Evolutionary conservation across 257 asterid genomes (phyloP).

Genomic region (Solanum raphanifolium): DNA sequence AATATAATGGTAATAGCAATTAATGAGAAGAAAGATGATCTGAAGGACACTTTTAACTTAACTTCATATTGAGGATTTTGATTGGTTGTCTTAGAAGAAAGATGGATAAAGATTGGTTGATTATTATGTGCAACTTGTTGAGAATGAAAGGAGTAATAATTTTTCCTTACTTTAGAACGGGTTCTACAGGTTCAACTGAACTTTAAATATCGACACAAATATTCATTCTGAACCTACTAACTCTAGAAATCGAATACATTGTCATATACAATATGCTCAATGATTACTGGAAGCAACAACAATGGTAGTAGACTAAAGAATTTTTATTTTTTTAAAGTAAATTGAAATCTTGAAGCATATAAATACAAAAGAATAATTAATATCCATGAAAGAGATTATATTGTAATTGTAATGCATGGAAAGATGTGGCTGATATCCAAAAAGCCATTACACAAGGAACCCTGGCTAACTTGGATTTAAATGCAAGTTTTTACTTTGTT

Average conservation of each 20-base stretch:
- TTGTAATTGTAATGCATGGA: not conserved
- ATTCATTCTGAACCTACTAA: not conserved
- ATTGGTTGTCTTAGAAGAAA: slow-evolving; percentile 49
- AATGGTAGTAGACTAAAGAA: not conserved
- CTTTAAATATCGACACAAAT: not conserved
- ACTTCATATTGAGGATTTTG: slow-evolving; percentile 32
- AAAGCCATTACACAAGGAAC: slow-evolving; percentile 10
- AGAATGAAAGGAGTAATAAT: slow-evolving; percentile 7
- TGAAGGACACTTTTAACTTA: slow-evolving; percentile 47
- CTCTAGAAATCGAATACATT: not conserved
- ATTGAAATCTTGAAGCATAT: not conserved
- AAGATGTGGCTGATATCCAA: slow-evolving; percentile 9
- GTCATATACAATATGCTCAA: not conserved
- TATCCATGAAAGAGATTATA: not conserved
- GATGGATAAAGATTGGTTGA: slow-evolving; percentile 13
- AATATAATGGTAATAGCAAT: slow-evolving; percentile 30
- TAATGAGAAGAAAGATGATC: slow-evolving; percentile 17
- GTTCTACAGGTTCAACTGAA: not conserved
- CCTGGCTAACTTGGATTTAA: slow-evolving; percentile 44
- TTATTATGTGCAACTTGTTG: slow-evolving; percentile 10
- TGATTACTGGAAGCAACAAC: not conserved
- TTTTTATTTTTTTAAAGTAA: not conserved
- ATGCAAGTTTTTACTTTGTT: slow-evolving; percentile 44
- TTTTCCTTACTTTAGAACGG: not conserved
- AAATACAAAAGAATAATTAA: not conserved